phyloP scores from a whole-genome alignment of 1,284 basidiomycete genomes.

The Pterula multifida region DNA sequence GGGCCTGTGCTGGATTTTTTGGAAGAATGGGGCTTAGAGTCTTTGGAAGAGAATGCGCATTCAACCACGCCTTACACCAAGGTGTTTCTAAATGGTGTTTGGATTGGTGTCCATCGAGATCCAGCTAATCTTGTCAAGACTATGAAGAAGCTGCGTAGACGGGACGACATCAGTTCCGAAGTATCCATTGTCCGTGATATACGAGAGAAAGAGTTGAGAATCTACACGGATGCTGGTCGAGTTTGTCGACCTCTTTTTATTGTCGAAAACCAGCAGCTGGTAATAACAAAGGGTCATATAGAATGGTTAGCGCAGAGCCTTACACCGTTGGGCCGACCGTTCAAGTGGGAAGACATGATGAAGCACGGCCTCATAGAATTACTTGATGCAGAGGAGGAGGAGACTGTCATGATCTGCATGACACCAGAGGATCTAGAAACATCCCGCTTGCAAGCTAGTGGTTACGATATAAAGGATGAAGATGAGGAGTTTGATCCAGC shows the following conservation, averaged over 20 bases:
- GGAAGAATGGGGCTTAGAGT: constrained; percentile 96
- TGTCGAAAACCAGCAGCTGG: constrained; percentile 83
- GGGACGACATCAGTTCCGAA: constrained; percentile 93
- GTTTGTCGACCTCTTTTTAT: constrained; percentile 96
- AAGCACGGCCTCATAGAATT: constrained; percentile 88
- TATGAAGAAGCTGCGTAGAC: constrained; percentile 84
- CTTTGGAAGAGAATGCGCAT: constrained; percentile 81
- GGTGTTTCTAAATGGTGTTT: constrained; percentile 98
- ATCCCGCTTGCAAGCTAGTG: constrained; percentile 57
- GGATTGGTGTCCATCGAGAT: constrained; percentile 99
- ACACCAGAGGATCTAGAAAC: constrained; percentile 90
- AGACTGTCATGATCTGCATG: constrained; percentile 99
- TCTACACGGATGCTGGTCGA: constrained; percentile 95
- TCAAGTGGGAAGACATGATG: constrained; percentile 81
- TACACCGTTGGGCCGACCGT: constrained; percentile 46
- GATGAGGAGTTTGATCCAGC: constrained; percentile 77
- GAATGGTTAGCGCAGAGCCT: constrained; percentile 51
- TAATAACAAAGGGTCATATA: constrained; percentile 79
- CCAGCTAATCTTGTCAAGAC: constrained; percentile 89
- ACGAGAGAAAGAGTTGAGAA: constrained; percentile 84
- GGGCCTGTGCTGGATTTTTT: constrained; percentile 97
- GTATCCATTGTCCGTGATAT: constrained; percentile 97
- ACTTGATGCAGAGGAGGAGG: constrained; percentile 97
- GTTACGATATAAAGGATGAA: constrained; percentile 44
- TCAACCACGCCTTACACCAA: constrained; percentile 82